Evolutionary conservation across 345 rosid species (phyloP).

Genomic region (Aquilaria malaccensis): DNA sequence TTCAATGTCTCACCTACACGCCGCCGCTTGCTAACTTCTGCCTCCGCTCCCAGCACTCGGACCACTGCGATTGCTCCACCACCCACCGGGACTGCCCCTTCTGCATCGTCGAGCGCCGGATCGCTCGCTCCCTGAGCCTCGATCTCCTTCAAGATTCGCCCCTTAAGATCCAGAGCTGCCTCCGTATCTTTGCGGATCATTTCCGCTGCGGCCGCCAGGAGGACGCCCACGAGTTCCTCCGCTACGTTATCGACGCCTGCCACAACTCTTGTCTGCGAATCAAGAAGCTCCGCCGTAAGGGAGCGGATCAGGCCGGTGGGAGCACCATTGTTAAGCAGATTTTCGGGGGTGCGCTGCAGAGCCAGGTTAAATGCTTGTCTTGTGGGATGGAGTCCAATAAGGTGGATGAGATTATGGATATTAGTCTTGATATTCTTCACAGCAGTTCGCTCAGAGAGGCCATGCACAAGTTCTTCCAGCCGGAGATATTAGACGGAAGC

Average conservation of each 20-base stretch:
- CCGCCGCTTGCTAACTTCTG: constrained; percentile 99
- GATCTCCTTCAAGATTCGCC: constrained; percentile 66
- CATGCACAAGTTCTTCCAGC: constrained; percentile 79
- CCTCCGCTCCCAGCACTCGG: constrained; percentile 71
- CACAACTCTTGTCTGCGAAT: constrained; percentile 83
- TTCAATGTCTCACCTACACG: constrained; percentile 93
- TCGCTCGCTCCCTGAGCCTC: constrained; percentile 61
- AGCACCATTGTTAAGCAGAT: constrained; percentile 72
- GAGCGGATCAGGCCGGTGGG: constrained; percentile 17
- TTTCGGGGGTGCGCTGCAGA: constrained; percentile 92
- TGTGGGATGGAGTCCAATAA: constrained; percentile 87
- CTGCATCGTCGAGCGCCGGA: constrained; percentile 76
- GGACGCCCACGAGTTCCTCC: constrained; percentile 95
- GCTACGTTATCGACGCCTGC: constrained; percentile 91
- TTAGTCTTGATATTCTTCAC: constrained; percentile 75
- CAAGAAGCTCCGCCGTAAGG: constrained; percentile 62
- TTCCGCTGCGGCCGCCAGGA: constrained; percentile 82
- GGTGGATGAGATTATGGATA: constrained; percentile 96
- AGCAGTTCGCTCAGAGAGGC: constrained; percentile 70
- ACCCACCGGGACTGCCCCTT: constrained; percentile 81
- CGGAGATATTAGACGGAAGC: constrained; percentile 86
- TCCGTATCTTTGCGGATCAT: constrained; percentile 64
- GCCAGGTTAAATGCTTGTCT: constrained; percentile 88
- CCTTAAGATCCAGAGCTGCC: constrained; percentile 51
- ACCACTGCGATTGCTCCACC: constrained; percentile 65